Base-by-base conservation (phyloP, 2,329 filamentous ascomycete genomes). In the Fusarium chuoi region DNA sequence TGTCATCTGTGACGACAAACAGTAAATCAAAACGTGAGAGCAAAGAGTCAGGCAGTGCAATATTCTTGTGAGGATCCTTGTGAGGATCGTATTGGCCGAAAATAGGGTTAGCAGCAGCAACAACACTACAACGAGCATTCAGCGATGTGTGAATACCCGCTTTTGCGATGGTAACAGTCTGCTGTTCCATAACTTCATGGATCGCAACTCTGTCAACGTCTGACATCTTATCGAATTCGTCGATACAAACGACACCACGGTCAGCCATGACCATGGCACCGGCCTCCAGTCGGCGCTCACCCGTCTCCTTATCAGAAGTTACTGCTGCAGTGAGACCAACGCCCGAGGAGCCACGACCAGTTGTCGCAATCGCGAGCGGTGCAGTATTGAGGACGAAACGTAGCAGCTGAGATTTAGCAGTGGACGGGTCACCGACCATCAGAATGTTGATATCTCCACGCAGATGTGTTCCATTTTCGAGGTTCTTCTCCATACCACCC, bases 171-270 rank as follows among this genome's bases (percentile, higher is more conserved):
- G 96, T 99, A 69, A 99, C 96, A 0, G 96, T 99, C 84, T 99
- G 96, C 85, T 99, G 96, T 84, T 99, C 96, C 96, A 99, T 99
- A 75, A 99, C 96, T 93, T 99, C 96, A 89, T 99, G 96, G 77
- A 99, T 99, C 52, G 96, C 96, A 8, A 99, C 96, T 81, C 96
- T 91, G 83, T 99, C 96, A 65, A 98, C 92, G 81, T 99, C 96
- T 65, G 95, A 98, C 96, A 99, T 99, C 84, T 99, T 99, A 86
- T 99, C 96, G 77, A 99, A 99, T 80, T 99, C 96, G 81, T 99
- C 96, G 75, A 99, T 99, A 85, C 96, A 99, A 39, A 99, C 96
- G 17, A 99, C 96, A 77, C 96, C 96, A 72, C 96, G 93, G 82
- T 99, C 96, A 73, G 92, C 96, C 79, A 99, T 94, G 69, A 99